These are phyloP conservation scores for Trichoderma brevicompactum DNA, from an alignment of 2,329 filamentous ascomycete species.

Conservation along the genomic window DNA sequence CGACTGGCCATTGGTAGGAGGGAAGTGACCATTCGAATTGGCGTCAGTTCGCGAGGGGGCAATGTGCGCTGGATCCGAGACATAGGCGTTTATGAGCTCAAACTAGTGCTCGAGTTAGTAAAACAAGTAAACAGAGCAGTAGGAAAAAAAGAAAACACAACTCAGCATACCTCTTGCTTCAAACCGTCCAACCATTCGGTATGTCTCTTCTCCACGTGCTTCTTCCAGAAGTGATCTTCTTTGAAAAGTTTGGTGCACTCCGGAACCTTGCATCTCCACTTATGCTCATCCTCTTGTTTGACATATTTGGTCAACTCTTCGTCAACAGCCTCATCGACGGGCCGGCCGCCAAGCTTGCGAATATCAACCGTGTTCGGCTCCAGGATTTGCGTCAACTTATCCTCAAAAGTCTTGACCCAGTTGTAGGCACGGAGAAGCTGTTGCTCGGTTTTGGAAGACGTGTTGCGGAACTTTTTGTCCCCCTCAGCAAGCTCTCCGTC, in stretches of 20 bases:
- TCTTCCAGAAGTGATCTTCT: slow-evolving; percentile 94
- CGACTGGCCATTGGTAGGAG: slow-evolving; percentile 74
- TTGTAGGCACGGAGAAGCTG: slow-evolving; percentile 95
- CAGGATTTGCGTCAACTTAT: slow-evolving; percentile 90
- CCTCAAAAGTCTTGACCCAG: slow-evolving; percentile 98
- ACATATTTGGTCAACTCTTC: slow-evolving; percentile 87
- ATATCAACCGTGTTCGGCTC: slow-evolving; percentile 88
- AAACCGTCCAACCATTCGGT: slow-evolving; percentile 81
- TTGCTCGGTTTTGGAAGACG: slow-evolving; percentile 78
- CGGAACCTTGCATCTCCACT: slow-evolving; percentile 94
- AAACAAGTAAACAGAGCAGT: neutral
- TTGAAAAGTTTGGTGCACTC: slow-evolving; percentile 98
- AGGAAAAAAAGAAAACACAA: neutral
- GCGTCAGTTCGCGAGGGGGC: slow-evolving; percentile 90
- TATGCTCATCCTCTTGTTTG: slow-evolving; percentile 97
- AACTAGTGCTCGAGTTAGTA: slow-evolving; percentile 58
- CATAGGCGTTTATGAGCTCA: slow-evolving; percentile 89
- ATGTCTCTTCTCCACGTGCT: slow-evolving; percentile 97
- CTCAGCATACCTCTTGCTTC: slow-evolving; percentile 76
- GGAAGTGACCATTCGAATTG: slow-evolving; percentile 95
- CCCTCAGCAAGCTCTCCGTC: slow-evolving; percentile 53
- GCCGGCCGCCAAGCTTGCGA: slow-evolving; percentile 86
- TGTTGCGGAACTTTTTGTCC: slow-evolving; percentile 74
- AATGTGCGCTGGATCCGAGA: slow-evolving; percentile 92
- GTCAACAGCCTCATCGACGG: slow-evolving; percentile 80